phyloP scores from a whole-genome alignment of 805 yeast genomes.

The Nakazawaea wyomingensis region DNA sequence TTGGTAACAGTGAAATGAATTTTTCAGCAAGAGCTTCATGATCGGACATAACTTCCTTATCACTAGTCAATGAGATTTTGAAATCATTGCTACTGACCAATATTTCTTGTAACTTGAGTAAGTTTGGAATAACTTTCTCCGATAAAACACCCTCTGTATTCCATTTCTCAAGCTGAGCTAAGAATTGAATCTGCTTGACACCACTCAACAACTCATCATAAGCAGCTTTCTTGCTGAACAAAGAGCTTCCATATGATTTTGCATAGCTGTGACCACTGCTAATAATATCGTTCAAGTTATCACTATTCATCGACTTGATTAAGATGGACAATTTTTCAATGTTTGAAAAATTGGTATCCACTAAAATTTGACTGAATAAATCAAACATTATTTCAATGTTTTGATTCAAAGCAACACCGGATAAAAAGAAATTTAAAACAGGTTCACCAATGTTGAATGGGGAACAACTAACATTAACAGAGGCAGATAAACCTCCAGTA shows the following conservation, averaged over 20 bases:
- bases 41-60: slow-evolving; percentile 30
- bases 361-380: slow-evolving; percentile 64
- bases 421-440: slow-evolving; percentile 47
- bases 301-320: slow-evolving; percentile 69
- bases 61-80: slow-evolving; percentile 56
- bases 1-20: slow-evolving; percentile 22
- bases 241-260: slow-evolving; percentile 57
- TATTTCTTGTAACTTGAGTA: slow-evolving; percentile 44
- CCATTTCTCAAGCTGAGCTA: slow-evolving; percentile 51
- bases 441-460: slow-evolving; percentile 45
- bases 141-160: slow-evolving; percentile 48
- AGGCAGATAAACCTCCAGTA: slow-evolving; percentile 82
- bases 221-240: slow-evolving; percentile 53
- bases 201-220: slow-evolving; percentile 67
- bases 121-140: slow-evolving; percentile 57
- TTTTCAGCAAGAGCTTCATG: slow-evolving; percentile 31
- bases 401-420: slow-evolving; percentile 66
- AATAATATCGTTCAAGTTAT: slow-evolving; percentile 73
- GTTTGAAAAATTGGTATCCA: slow-evolving; percentile 60
- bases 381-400: slow-evolving; percentile 58
- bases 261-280: slow-evolving; percentile 89
- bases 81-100: slow-evolving; percentile 39
- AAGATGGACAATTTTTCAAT: slow-evolving; percentile 67
- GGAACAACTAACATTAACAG: slow-evolving; percentile 49
- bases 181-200: slow-evolving; percentile 68